phyloP scores from a whole-genome alignment of 352 stramenopile genomes.

The Globisporangium okanoganense region DNA sequence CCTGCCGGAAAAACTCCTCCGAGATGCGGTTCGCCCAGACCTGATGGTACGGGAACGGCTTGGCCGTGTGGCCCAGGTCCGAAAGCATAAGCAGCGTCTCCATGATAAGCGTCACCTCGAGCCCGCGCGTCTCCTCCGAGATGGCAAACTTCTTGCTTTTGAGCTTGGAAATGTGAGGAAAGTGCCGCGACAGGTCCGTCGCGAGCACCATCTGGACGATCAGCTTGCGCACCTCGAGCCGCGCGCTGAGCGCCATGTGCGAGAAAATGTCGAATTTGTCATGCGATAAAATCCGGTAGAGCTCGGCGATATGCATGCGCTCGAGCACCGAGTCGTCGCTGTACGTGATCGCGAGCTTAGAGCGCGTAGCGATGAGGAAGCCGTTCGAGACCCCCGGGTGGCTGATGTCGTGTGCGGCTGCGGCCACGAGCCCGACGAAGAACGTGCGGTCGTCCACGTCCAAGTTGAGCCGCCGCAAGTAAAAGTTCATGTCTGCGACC shows the following conservation, averaged over 20 bases:
- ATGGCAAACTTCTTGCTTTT: conserved; percentile 66
- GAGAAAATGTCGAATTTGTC: conserved; percentile 63
- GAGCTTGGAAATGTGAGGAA: conserved; percentile 65
- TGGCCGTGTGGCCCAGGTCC: conserved; percentile 61
- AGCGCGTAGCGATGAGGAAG: conserved; percentile 87
- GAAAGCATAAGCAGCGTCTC: conserved; percentile 71
- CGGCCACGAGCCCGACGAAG: conserved; percentile 74
- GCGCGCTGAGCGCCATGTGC: conserved; percentile 30
- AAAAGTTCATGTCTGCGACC: conserved; percentile 64
- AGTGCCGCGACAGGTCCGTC: conserved; percentile 72
- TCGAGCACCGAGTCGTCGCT: conserved; percentile 89
- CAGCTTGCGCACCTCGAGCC: conserved; percentile 49
- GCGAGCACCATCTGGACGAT: conserved; percentile 78
- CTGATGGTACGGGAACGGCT: conserved; percentile 61
- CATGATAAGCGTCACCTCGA: conserved; percentile 65
- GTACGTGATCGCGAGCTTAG: conserved; percentile 90
- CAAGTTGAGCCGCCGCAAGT: conserved; percentile 51
- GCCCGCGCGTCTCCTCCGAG: conserved; percentile 34
- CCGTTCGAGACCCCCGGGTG: conserved; percentile 90
- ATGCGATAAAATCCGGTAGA: conserved; percentile 60
- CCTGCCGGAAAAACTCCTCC: conserved; percentile 67
- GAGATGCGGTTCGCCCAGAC: conserved; percentile 58
- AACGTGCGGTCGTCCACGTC: conserved; percentile 50
- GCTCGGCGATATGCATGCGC: conserved; percentile 66
- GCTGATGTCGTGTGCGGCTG: conserved; percentile 89